A percentile compares a stretch with the other conserved stretches of the same genome.
phyloP scores from a whole-genome alignment of 768 basidiomycete species.

The Tylopilus felleus region DNA sequence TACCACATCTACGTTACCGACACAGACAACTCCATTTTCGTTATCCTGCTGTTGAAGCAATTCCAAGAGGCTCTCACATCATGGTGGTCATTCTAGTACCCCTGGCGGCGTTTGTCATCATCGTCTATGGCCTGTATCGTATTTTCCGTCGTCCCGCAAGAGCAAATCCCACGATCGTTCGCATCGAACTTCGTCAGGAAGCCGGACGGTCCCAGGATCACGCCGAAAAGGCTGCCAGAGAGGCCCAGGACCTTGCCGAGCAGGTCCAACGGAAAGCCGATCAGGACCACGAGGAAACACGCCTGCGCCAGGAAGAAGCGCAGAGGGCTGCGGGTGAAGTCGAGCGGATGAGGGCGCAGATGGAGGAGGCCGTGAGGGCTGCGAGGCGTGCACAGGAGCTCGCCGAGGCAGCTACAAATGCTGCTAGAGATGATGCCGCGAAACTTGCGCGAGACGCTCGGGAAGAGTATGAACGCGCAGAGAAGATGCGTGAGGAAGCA shows the following conservation, averaged over 20 bases:
- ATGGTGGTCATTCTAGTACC: slow-evolving; percentile 6
- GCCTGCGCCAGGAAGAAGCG: slow-evolving; percentile 7
- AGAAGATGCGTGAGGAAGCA: not conserved
- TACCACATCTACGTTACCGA: no score
- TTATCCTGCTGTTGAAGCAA: not conserved
- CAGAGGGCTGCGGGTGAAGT: slow-evolving; percentile 1
- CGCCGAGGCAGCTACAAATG: slow-evolving; percentile 1
- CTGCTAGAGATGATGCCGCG: slow-evolving; percentile 6
- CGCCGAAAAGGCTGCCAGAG: slow-evolving; percentile 4
- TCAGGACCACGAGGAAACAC: slow-evolving; percentile 8
- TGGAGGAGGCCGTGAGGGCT: slow-evolving; percentile 2
- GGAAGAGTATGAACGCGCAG: not conserved
- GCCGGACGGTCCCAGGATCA: slow-evolving; percentile 5
- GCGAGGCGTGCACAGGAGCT: slow-evolving; percentile 1
- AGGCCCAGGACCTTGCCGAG: slow-evolving; percentile 1
- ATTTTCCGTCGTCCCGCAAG: slow-evolving; percentile 2
- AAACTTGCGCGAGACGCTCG: not conserved
- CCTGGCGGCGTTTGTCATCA: not conserved
- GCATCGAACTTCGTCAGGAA: not conserved
- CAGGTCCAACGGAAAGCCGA: slow-evolving; percentile 5
- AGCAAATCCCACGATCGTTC: slow-evolving; percentile 10
- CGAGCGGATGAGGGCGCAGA: slow-evolving; percentile 2
- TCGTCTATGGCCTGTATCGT: no score
- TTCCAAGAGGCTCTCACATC: not conserved
- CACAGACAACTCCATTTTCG: not conserved